Evolutionary conservation across 2,329 filamentous ascomycete species (phyloP).

Genomic region (Aspergillus phoenicis): DNA sequence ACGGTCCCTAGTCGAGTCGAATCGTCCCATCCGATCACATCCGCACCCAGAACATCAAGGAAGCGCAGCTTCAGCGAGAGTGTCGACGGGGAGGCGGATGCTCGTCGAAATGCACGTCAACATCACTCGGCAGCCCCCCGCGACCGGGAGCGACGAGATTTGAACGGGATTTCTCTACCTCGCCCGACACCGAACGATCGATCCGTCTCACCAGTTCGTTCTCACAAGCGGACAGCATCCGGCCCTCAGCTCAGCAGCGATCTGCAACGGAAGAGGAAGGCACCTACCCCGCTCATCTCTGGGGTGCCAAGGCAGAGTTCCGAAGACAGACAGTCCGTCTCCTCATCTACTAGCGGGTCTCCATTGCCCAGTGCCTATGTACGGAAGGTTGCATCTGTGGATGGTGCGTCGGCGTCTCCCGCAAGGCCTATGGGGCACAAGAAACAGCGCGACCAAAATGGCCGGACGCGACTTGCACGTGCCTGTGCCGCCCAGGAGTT

Average conservation of each 20-base stretch:
- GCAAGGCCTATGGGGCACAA: constrained; percentile 70
- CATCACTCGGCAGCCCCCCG: constrained; percentile 21
- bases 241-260: constrained; percentile 34
- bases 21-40: constrained; percentile 16
- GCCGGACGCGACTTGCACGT: constrained; percentile 85
- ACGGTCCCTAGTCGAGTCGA: constrained; percentile 28
- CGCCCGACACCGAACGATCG: constrained; percentile 36
- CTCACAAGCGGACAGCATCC: constrained; percentile 42
- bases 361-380: constrained; percentile 44
- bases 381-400: constrained; percentile 45
- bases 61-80: constrained; percentile 44
- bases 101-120: constrained; percentile 27
- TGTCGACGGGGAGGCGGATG: constrained; percentile 34
- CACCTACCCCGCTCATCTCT: constrained; percentile 45
- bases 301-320: constrained; percentile 47
- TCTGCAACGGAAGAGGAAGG: constrained; percentile 38
- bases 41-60: constrained; percentile 26
- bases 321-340: constrained; percentile 49
- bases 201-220: constrained; percentile 40
- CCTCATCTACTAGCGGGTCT: constrained; percentile 49
- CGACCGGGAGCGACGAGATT: constrained; percentile 30
- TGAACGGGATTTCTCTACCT: constrained; percentile 30
- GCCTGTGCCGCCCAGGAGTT: constrained; percentile 86
- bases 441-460: constrained; percentile 88
- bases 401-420: constrained; percentile 60